Base-by-base conservation (phyloP, 371 early-diverging fungal genomes). In the Mortierella sp. region DNA sequence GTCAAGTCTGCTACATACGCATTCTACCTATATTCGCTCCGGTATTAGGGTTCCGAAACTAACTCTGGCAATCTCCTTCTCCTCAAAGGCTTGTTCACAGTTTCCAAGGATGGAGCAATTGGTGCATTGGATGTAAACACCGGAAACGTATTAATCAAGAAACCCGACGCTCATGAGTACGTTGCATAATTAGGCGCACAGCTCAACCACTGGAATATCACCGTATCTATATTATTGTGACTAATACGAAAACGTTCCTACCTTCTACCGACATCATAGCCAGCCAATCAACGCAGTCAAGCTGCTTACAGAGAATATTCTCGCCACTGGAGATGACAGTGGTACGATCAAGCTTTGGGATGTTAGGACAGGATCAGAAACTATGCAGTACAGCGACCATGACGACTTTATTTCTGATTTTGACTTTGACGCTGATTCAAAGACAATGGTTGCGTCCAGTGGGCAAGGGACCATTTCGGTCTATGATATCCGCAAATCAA, bases 301-400 rank as follows among this genome's bases (percentile, higher is more conserved):
- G 6, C 78, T 87, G 9, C 75, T 97, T 49, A 89, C 89, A 64
- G 90, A 93, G 59, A 86, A 86, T 59, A 85, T 93, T 32, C 57
- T 96, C n/a, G 96, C 95, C 0, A 94, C 97, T 0, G 98, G 96
- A 15, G 97, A 96, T 69, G 98, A 97, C 75, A 86, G 84, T 6
- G 98, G 98, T n/a, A 84, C 88, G 35, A 93, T 97, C 49, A 96
- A 95, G 89, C 72, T 95, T 58, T 98, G 97, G 97, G 98, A 98
- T 79, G 86, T 87, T 34, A 86, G 97, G 57, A 87, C 91, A 70
- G 85, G 91, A 54, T 91, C 90, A 35, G 82, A 87, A 26, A 86
- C 89, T 0, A 88, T 91, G 86, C 85, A 88, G 8, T 96, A 93
- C 67, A 74, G 85, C 17, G 96, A 95, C 60, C 93, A 97, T 74